Evolutionary conservation across 2,329 filamentous ascomycete species (phyloP).

Genomic region (Didymella pinodella): DNA sequence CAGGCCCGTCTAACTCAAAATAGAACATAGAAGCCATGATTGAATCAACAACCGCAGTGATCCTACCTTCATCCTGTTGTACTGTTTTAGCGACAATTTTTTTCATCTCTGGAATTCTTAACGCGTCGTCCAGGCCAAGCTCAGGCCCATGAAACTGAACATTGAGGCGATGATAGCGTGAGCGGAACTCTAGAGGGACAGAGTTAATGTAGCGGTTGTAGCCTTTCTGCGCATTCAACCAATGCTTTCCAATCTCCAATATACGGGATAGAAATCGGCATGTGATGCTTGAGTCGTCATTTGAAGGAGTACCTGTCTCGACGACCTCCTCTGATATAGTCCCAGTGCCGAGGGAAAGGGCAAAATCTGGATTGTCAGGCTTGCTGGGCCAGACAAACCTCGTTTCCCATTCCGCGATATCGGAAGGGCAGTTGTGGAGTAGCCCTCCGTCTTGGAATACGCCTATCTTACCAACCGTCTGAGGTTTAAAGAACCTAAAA

Average conservation of each 20-base stretch:
- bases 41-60: background rate
- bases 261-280: too few species aligned
- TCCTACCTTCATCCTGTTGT: background rate
- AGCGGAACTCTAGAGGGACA: background rate
- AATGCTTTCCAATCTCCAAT: too few species aligned
- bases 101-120: background rate
- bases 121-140: background rate
- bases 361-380: constrained; percentile 23
- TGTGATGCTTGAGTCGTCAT: too few species aligned
- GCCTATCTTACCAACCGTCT: constrained; percentile 26
- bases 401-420: constrained; percentile 32
- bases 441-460: constrained; percentile 40
- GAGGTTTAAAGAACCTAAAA: background rate
- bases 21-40: background rate
- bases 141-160: background rate
- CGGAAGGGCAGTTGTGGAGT: constrained; percentile 35
- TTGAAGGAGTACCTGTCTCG: too few species aligned
- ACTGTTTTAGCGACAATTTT: background rate
- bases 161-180: background rate
- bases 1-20: constrained; percentile 2
- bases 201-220: background rate
- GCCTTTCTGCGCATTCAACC: background rate
- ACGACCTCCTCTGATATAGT: too few species aligned
- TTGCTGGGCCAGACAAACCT: constrained; percentile 31
- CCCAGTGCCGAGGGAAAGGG: background rate